Evolutionary conservation across 352 stramenopile genomes (phyloP).

Genomic region (Phytophthora pisi): DNA sequence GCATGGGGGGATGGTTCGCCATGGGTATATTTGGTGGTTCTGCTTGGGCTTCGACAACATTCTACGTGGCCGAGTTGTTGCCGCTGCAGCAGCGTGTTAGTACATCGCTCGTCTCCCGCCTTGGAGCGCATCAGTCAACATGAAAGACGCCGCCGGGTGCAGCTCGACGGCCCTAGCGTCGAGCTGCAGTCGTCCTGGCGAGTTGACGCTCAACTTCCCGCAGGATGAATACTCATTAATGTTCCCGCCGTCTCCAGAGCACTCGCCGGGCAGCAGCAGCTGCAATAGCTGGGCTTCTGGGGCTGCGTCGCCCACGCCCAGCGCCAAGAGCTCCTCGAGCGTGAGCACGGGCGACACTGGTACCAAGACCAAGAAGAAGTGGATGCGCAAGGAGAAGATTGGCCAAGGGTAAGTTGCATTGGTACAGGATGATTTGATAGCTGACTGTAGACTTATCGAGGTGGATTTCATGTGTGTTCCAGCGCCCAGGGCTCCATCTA

Average conservation of each 20-base stretch:
- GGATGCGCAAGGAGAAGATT: conserved; percentile 81
- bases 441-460: neutral
- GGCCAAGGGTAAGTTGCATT: conserved; percentile 60
- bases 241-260: conserved; percentile 33
- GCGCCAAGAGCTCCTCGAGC: conserved; percentile 20
- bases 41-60: neutral
- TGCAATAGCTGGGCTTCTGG: conserved; percentile 31
- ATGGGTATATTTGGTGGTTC: conserved; percentile 29
- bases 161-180: conserved; percentile 4
- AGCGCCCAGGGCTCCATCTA: conserved; percentile 78
- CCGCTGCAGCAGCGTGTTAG: conserved; percentile 14
- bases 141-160: conserved; percentile 26
- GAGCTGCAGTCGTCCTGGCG: conserved; percentile 6
- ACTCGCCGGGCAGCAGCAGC: conserved; percentile 38
- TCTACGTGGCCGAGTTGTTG: neutral
- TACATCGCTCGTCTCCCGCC: conserved; percentile 6
- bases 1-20: conserved; percentile 11
- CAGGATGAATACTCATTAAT: conserved; percentile 36
- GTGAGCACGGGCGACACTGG: conserved; percentile 6
- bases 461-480: conserved; percentile 1
- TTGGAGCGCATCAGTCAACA: conserved; percentile 22
- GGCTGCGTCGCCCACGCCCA: conserved; percentile 26
- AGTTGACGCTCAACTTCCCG: conserved; percentile 14
- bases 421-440: neutral
- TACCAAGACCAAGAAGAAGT: conserved; percentile 36